Evolutionary conservation across 768 basidiomycete genomes (phyloP).

Genomic region (Panaeolus cyanescens): DNA sequence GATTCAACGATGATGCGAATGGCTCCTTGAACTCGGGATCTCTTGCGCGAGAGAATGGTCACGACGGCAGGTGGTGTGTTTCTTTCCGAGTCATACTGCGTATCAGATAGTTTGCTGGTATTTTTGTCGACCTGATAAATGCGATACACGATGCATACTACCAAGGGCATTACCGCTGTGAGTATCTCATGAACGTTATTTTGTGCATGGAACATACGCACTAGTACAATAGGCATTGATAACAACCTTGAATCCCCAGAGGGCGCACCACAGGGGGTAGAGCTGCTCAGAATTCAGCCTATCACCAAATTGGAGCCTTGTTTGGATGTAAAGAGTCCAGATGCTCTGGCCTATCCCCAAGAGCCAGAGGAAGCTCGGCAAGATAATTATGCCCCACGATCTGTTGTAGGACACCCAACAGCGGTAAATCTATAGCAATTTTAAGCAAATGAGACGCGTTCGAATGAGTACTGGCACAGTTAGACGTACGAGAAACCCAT

Average conservation of each 20-base stretch:
- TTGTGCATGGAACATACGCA: neutral
- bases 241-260: slow-evolving; percentile 15
- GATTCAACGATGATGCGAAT: slow-evolving; percentile 18
- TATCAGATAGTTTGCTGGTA: neutral
- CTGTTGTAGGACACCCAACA: slow-evolving; percentile 20
- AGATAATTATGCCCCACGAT: slow-evolving; percentile 8
- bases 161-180: neutral
- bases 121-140: slow-evolving; percentile 5
- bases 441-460: neutral
- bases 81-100: neutral
- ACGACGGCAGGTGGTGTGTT: neutral
- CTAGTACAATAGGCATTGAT: slow-evolving; percentile 19
- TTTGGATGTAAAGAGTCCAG: neutral
- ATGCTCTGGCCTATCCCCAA: slow-evolving; percentile 8
- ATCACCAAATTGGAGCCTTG: slow-evolving; percentile 1
- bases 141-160: slow-evolving; percentile 11
- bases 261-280: slow-evolving; percentile 2
- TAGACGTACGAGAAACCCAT: slow-evolving; percentile 11
- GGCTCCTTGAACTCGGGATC: neutral
- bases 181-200: neutral
- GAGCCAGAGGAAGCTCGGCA: slow-evolving; percentile 19
- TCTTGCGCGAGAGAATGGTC: neutral
- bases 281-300: neutral
- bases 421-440: slow-evolving; percentile 17
- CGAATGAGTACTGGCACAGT: neutral